These are phyloP conservation scores for Emericellopsis terricola DNA, from an alignment of 495 filamentous ascomycete species.

Conservation along the genomic window DNA sequence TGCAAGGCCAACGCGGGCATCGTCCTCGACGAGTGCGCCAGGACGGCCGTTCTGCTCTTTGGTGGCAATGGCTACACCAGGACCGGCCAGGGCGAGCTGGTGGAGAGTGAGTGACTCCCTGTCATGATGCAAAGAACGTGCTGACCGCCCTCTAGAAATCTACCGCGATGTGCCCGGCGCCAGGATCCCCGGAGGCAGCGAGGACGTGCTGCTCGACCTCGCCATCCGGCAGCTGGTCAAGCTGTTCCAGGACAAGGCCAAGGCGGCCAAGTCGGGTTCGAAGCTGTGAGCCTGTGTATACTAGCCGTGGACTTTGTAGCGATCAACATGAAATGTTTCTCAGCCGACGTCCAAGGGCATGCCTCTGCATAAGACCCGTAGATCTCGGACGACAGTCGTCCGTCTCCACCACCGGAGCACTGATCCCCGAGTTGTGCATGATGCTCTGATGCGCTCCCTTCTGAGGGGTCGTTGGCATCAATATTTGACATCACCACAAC, in stretches of 20 bases:
- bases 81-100: conserved; percentile 60
- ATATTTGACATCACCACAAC: too few species aligned
- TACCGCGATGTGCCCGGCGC: conserved; percentile 32
- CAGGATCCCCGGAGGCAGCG: conserved; percentile 66
- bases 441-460: too few species aligned
- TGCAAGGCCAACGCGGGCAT: conserved; percentile 64
- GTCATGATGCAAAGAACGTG: conserved; percentile 56
- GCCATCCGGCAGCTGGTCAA: conserved; percentile 70
- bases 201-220: conserved; percentile 69
- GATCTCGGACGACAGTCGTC: too few species aligned
- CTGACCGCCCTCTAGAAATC: background rate
- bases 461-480: too few species aligned
- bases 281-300: too few species aligned
- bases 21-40: conserved; percentile 63
- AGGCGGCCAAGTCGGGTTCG: background rate
- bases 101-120: conserved; percentile 29
- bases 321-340: too few species aligned
- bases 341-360: too few species aligned
- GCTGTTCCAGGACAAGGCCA: conserved; percentile 26
- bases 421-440: too few species aligned
- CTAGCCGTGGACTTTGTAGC: too few species aligned
- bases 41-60: conserved; percentile 72
- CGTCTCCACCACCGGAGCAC: too few species aligned
- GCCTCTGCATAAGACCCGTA: too few species aligned
- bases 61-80: conserved; percentile 71